Conservation (phyloP, 768 basidiomycete species). For the Agrocybe chaxingu region DNA sequence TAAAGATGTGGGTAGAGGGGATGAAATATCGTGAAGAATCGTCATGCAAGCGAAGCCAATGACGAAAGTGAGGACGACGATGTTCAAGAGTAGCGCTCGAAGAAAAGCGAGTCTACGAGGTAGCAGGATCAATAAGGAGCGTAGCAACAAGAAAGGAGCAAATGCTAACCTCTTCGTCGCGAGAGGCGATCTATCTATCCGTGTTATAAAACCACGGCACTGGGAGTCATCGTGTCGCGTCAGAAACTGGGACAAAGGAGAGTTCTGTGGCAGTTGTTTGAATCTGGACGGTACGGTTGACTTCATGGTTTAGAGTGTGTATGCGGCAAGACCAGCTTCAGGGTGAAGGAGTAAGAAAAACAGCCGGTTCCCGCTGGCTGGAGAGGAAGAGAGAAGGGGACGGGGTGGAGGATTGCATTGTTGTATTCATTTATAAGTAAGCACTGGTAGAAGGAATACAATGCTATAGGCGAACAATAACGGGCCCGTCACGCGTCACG, state of each 20-base stretch:
- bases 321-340: neutral
- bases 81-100: slow-evolving; percentile 24
- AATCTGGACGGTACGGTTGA: slow-evolving; percentile 13
- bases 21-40: slow-evolving; percentile 14
- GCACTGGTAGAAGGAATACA: neutral
- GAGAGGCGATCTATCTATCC: slow-evolving; percentile 24
- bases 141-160: neutral
- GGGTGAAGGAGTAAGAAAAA: neutral
- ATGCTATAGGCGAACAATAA: neutral
- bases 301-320: slow-evolving; percentile 4
- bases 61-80: slow-evolving; percentile 18
- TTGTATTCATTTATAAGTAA: neutral
- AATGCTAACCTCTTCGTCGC: slow-evolving; percentile 17
- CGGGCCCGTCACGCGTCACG: neutral
- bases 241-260: slow-evolving; percentile 19
- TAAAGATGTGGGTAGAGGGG: slow-evolving; percentile 15
- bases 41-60: slow-evolving; percentile 14
- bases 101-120: slow-evolving; percentile 21
- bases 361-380: slow-evolving; percentile 12
- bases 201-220: slow-evolving; percentile 25
- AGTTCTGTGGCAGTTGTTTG: slow-evolving; percentile 14
- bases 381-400: slow-evolving; percentile 3
- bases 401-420: neutral
- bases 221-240: slow-evolving; percentile 21
- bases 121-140: neutral